phyloP scores from a whole-genome alignment of 2,329 filamentous ascomycete genomes.

The Trichothecium roseum region DNA sequence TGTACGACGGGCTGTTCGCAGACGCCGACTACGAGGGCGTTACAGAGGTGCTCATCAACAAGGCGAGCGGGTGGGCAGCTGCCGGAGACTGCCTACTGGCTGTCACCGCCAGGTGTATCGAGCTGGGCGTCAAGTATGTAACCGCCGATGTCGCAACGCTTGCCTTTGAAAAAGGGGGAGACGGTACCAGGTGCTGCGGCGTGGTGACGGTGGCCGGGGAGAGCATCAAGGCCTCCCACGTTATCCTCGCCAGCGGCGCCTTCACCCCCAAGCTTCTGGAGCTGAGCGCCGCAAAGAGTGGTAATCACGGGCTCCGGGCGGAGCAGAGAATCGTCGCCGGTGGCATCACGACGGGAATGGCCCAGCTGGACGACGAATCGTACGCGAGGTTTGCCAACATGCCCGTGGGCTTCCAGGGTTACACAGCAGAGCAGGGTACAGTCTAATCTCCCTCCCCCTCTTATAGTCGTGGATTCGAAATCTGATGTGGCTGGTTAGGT shows the following conservation, averaged over 20 bases:
- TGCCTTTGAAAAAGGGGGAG: conserved; percentile 27
- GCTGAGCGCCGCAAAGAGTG: conserved; percentile 35
- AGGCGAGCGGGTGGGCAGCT: conserved; percentile 52
- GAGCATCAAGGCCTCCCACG: conserved; percentile 34
- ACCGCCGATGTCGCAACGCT: conserved; percentile 38
- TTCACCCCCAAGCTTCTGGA: conserved; percentile 47
- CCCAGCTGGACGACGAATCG: conserved; percentile 36
- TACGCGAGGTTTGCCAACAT: conserved; percentile 33
- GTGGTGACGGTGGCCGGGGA: conserved; percentile 35
- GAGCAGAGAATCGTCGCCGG: conserved; percentile 46
- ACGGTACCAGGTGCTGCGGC: conserved; percentile 32
- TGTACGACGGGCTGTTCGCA: conserved; percentile 49
- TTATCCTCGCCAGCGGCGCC: conserved; percentile 45
- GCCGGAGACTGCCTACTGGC: conserved; percentile 46
- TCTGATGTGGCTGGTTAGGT: conserved; percentile 24
- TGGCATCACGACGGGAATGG: conserved; percentile 49
- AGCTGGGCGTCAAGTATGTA: conserved; percentile 49
- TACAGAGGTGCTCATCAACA: conserved; percentile 50
- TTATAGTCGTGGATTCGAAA: background rate
- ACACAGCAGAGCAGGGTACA: conserved; percentile 22
- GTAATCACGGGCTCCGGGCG: conserved; percentile 35
- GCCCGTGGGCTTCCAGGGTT: conserved; percentile 36
- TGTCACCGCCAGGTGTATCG: conserved; percentile 40
- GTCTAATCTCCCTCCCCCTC: background rate
- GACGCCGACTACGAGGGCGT: conserved; percentile 49